Conservation (phyloP, 1,139 yeast genomes). For the Blastobotrys apis region DNA sequence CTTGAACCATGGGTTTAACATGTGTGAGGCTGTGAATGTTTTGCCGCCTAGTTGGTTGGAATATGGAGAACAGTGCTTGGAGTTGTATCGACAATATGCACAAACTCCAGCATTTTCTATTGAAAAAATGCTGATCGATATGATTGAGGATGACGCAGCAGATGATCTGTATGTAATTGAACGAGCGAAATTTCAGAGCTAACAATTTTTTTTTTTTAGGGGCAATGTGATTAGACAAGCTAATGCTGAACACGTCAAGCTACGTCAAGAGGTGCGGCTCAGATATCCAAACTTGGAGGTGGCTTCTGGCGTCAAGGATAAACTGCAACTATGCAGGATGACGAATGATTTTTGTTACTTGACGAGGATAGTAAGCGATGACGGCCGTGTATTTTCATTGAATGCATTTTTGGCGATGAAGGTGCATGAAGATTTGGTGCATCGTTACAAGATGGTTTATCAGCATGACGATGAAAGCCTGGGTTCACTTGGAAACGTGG, state of each 20-base stretch:
- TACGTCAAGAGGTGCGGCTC: constrained; percentile 7
- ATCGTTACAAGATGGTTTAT: constrained; percentile 17
- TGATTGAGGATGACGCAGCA: constrained; percentile 29
- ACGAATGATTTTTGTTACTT: constrained; percentile 30
- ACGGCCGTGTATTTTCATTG: constrained; percentile 41
- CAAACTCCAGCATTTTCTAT: constrained; percentile 37
- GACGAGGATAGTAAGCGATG: constrained; percentile 23
- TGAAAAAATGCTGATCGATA: constrained; percentile 31
- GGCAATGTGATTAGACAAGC: too few relatives aligned
- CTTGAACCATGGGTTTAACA: constrained; percentile 72
- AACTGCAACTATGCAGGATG: constrained; percentile 19
- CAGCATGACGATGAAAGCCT: constrained; percentile 19
- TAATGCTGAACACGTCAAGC: constrained; percentile 9
- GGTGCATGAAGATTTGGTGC: constrained; percentile 16
- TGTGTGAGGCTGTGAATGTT: constrained; percentile 77
- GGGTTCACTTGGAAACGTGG: constrained; percentile 10
- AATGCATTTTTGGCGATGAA: constrained; percentile 40
- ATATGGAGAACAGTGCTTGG: constrained; percentile 30
- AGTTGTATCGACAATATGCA: constrained; percentile 27
- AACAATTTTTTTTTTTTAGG: too few relatives aligned
- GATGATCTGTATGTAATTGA: too few relatives aligned
- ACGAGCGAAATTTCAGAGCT: too few relatives aligned
- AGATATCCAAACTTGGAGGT: constrained; percentile 9
- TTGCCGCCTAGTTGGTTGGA: constrained; percentile 67
- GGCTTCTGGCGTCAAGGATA: background rate